A percentile compares a stretch with the other conserved stretches of the same genome.
phyloP scores from a whole-genome alignment of 129 eudicot species.

The Scalesia atractyloides region DNA sequence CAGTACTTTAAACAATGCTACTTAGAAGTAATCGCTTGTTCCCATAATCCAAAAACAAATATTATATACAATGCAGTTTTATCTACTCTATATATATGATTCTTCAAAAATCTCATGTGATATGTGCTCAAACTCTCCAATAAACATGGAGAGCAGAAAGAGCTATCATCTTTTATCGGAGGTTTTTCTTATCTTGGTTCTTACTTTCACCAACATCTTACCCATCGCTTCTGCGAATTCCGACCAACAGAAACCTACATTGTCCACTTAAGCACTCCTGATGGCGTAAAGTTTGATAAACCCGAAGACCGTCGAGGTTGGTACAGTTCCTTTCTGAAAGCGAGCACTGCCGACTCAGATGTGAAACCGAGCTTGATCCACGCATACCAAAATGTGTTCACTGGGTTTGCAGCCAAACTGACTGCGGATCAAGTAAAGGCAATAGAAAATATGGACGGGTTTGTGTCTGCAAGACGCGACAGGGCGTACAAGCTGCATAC shows the following conservation, averaged over 20 bases:
- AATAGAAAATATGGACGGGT: constrained; percentile 42
- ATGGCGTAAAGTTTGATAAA: constrained; percentile 18
- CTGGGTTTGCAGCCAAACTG: constrained; percentile 43
- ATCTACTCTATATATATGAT: constrained; percentile 15
- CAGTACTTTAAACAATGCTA: constrained; percentile 8
- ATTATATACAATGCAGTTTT: constrained; percentile 7
- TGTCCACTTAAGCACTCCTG: constrained; percentile 27
- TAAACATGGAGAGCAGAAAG: constrained; percentile 33
- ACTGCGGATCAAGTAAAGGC: constrained; percentile 35
- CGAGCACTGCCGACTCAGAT: background rate
- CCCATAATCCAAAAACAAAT: constrained; percentile 16
- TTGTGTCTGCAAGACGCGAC: constrained; percentile 44
- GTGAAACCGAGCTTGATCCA: constrained; percentile 31
- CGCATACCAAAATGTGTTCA: constrained; percentile 41
- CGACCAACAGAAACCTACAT: constrained; percentile 33
- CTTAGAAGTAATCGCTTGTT: constrained; percentile 17
- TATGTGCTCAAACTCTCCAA: constrained; percentile 20
- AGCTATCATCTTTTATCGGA: constrained; percentile 5
- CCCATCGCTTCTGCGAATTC: constrained; percentile 14
- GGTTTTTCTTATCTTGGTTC: constrained; percentile 23
- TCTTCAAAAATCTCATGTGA: constrained; percentile 4
- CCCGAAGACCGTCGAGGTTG: constrained; percentile 27
- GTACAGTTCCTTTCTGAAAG: constrained; percentile 29
- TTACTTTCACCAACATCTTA: constrained; percentile 23
- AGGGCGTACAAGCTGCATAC: constrained; percentile 39